Percentiles rank a stretch among this genome's conserved stretches.
Conservation (phyloP, 169 alveolate genomes). For the Plasmodium gonderi region DNA sequence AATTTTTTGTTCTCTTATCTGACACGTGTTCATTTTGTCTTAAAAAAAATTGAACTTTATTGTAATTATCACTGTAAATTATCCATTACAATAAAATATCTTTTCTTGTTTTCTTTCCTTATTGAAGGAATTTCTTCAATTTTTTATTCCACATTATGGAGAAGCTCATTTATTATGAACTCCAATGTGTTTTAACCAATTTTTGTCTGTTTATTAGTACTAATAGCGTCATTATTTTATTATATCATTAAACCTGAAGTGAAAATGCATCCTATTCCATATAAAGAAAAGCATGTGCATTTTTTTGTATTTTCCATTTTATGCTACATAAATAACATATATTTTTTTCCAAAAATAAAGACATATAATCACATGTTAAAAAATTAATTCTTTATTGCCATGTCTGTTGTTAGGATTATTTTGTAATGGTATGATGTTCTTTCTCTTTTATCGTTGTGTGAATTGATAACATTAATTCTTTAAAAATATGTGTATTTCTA, state of each 20-base stretch:
- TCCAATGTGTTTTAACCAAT: not conserved
- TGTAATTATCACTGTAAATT: not conserved
- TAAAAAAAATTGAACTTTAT: not conserved
- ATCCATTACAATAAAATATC: not conserved
- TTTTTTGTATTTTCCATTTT: not conserved
- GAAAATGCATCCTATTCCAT: not conserved
- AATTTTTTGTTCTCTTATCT: not conserved
- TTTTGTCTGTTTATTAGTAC: not conserved
- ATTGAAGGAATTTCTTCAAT: not conserved
- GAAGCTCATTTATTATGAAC: not conserved
- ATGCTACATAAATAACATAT: not conserved
- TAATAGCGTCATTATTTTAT: not conserved
- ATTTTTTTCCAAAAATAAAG: not conserved
- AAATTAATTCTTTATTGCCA: not conserved
- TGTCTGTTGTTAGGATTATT: not conserved
- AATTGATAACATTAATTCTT: not conserved
- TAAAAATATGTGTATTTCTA: not conserved
- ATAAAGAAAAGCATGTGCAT: not conserved
- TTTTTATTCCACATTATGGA: not conserved
- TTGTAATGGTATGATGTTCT: not conserved
- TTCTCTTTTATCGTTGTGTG: not conserved
- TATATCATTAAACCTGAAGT: not conserved
- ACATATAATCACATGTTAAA: not conserved
- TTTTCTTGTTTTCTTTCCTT: not conserved
- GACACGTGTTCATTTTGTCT: not conserved